Evolutionary conservation across 2,329 filamentous ascomycete genomes (phyloP).

Genomic region (Clonostachys rosea): DNA sequence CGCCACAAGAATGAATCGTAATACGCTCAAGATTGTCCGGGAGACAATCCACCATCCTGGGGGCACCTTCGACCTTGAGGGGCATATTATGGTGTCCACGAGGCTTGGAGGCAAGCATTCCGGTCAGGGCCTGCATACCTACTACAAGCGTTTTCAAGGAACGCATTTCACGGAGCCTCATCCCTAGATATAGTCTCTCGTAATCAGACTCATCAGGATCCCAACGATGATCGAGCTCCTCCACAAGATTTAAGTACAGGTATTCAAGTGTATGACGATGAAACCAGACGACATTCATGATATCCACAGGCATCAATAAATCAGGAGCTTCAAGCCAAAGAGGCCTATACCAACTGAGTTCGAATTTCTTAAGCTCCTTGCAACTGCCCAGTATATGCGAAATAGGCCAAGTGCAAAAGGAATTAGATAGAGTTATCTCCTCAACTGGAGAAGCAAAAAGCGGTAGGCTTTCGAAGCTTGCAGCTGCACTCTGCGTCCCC

Average conservation of each 20-base stretch:
- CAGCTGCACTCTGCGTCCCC: too few species aligned
- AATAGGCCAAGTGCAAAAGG: too few species aligned
- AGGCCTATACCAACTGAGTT: too few species aligned
- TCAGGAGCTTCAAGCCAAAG: too few species aligned
- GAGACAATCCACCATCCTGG: conserved; percentile 1
- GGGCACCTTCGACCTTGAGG: neutral
- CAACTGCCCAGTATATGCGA: neutral
- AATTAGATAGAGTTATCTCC: too few species aligned
- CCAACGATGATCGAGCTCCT: neutral
- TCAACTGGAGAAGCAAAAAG: too few species aligned
- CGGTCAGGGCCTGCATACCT: neutral
- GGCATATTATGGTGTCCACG: neutral
- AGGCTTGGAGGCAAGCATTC: neutral
- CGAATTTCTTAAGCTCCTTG: neutral
- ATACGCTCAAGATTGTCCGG: conserved; percentile 4
- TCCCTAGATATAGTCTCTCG: neutral
- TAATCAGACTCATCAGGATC: neutral
- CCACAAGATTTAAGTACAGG: conserved; percentile 4
- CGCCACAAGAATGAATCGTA: conserved; percentile 1
- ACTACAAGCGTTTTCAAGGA: neutral
- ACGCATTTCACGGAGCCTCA: neutral
- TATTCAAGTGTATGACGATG: conserved; percentile 4
- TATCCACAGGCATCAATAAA: neutral
- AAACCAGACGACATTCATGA: conserved; percentile 2
- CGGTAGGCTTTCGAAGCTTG: too few species aligned